These are phyloP conservation scores for Vigna nakashimae DNA, from an alignment of 306 rosid genomes.

Conservation along the genomic window DNA sequence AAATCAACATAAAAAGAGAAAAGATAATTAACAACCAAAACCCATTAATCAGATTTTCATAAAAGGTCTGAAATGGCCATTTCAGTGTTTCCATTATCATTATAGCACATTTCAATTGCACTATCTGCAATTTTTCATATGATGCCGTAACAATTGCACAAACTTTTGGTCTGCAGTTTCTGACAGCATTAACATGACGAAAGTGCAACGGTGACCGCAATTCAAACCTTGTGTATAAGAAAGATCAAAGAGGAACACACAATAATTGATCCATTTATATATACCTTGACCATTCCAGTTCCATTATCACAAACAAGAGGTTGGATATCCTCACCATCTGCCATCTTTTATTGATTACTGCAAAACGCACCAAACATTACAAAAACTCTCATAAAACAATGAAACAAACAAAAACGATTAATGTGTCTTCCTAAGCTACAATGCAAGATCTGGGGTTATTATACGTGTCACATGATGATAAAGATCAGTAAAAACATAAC, in stretches of 20 bases:
- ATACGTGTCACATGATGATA: background rate
- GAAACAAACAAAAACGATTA: background rate
- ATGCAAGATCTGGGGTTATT: conserved; percentile 21
- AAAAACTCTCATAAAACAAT: background rate
- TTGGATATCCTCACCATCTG: conserved; percentile 91
- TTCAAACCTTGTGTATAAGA: background rate
- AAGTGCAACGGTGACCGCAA: background rate
- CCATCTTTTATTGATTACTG: conserved; percentile 64
- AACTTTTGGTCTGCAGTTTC: background rate
- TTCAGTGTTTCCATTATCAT: background rate
- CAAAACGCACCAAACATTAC: conserved; percentile 37
- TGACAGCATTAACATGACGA: background rate
- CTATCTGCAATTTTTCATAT: too few relatives aligned
- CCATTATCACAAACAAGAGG: conserved; percentile 98
- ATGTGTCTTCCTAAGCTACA: conserved; percentile 6
- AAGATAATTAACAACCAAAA: conserved; percentile 11
- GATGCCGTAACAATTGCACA: too few relatives aligned
- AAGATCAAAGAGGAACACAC: conserved; percentile 21
- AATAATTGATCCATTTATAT: conserved; percentile 48
- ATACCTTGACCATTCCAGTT: conserved; percentile 98
- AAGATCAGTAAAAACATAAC: conserved; percentile 23
- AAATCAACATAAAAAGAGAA: background rate
- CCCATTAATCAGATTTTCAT: background rate
- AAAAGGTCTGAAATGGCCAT: background rate
- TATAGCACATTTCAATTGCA: background rate